Base-by-base conservation (phyloP, 768 basidiomycete genomes). In the Porphyrellus cyaneotinctus region DNA sequence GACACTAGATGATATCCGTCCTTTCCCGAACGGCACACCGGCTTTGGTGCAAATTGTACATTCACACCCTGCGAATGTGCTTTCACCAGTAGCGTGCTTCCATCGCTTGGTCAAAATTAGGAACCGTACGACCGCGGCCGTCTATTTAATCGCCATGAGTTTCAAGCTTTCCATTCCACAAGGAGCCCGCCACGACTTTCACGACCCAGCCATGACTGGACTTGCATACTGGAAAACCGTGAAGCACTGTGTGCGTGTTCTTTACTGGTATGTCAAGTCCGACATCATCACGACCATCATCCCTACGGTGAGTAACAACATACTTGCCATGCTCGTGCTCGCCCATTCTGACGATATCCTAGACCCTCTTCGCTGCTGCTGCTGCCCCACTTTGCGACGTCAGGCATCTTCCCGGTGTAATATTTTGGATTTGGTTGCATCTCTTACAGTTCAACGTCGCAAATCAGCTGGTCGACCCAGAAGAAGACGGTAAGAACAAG, bases 341-440 rank as follows among this genome's bases (percentile, higher is more conserved):
- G 4, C 33, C 28, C 8, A 41, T 43, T 4, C 15, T 43, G 13
- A 60, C n/a, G 5, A 35, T 37, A 6, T 5, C 9, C 23, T 51
- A 75, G 74, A 71, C 69, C 1, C 47, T 72, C 35, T 73, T 75
- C 41, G 64, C 74, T 5, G 39, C 39, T 1, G 62, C 64, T 6
- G 62, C 71, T 0, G 73, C 74, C 4, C 73, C 75, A 2, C 49
- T 71, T 2, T 59, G 58, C 20, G 54, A 59, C 31, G 8, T 61
- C 24, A 41, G 43, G 3, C 61, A 47, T 1, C 38, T 72, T 6
- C 49, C 64, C 13, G 61, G 71, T 31, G 63, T 70, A 13, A 58
- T 74, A 33, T 58, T 73, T 33, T 79, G 78, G 78, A 72, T 76
- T 12, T 77, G 72, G 70, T 53, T 78, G 6, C 78, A 79, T 54